Evolutionary conservation across 2,329 filamentous ascomycete genomes (phyloP).

Genomic region (Pestalotiopsis sp.): DNA sequence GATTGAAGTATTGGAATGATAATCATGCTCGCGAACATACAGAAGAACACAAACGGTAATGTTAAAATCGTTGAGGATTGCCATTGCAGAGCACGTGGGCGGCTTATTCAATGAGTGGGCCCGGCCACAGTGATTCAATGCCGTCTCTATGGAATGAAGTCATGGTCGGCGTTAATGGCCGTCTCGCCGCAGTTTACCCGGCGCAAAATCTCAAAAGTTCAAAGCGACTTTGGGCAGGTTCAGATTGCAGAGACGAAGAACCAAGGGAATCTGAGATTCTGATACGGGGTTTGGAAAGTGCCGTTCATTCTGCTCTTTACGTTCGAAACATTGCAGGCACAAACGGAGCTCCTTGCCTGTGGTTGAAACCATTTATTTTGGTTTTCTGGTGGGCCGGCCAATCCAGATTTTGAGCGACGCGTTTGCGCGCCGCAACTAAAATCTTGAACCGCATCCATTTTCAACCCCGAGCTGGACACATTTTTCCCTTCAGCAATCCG

Average conservation of each 20-base stretch:
- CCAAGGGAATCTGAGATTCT: too few species aligned
- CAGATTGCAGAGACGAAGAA: too few species aligned
- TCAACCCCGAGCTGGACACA: slow-evolving; percentile 18
- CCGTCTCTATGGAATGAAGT: slow-evolving; percentile 2
- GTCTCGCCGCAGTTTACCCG: slow-evolving; percentile 9
- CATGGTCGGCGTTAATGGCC: background rate
- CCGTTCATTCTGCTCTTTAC: too few species aligned
- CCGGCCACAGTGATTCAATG: background rate
- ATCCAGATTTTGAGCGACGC: background rate
- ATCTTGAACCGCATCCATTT: slow-evolving; percentile 7
- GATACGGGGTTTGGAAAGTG: too few species aligned
- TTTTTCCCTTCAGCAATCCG: background rate
- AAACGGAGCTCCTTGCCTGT: background rate
- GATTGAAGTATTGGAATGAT: too few species aligned
- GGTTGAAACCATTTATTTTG: background rate
- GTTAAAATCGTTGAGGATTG: too few species aligned
- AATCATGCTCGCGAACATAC: too few species aligned
- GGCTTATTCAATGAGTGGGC: too few species aligned
- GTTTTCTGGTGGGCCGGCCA: background rate
- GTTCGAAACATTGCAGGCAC: too few species aligned
- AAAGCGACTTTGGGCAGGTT: background rate
- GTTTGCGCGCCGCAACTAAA: slow-evolving; percentile 15
- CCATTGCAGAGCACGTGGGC: too few species aligned
- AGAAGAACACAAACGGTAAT: too few species aligned
- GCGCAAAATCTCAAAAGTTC: slow-evolving; percentile 3